phyloP scores from a whole-genome alignment of 306 rosid species.

The Rosa rugosa region DNA sequence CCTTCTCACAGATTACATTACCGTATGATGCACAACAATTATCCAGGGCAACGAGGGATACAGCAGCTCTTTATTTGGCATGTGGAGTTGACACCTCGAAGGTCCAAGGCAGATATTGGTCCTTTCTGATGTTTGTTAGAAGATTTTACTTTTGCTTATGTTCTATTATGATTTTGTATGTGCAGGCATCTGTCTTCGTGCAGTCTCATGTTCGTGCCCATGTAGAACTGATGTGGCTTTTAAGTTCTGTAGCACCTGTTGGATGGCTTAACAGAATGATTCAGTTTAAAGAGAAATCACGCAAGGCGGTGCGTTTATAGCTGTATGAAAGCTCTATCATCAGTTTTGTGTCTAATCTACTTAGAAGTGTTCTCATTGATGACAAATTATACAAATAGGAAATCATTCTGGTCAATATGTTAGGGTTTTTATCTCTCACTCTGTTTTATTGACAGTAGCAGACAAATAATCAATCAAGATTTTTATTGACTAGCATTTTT shows the following conservation, averaged over 20 bases:
- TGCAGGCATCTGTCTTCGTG: conserved; percentile 90
- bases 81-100: conserved; percentile 92
- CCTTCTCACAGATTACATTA: conserved; percentile 63
- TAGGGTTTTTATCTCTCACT: neutral
- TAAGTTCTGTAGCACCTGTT: conserved; percentile 84
- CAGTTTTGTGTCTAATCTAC: conserved; percentile 15
- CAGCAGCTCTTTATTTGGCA: conserved; percentile 95
- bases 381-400: neutral
- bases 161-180: conserved; percentile 20
- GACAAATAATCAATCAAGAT: neutral
- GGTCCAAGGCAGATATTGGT: conserved; percentile 44
- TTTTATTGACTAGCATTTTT: neutral
- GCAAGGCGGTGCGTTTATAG: conserved; percentile 85
- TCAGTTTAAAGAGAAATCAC: conserved; percentile 97
- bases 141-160: conserved; percentile 21
- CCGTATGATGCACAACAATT: conserved; percentile 73
- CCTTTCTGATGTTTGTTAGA: conserved; percentile 7
- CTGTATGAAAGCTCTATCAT: conserved; percentile 45
- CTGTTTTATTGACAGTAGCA: neutral
- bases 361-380: neutral
- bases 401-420: conserved; percentile 4
- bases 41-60: conserved; percentile 76
- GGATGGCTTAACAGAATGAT: conserved; percentile 96
- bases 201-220: conserved; percentile 99
- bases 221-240: conserved; percentile 92